Conservation (phyloP, 176 grass and related monocot genomes). For the Puya raimondii region DNA sequence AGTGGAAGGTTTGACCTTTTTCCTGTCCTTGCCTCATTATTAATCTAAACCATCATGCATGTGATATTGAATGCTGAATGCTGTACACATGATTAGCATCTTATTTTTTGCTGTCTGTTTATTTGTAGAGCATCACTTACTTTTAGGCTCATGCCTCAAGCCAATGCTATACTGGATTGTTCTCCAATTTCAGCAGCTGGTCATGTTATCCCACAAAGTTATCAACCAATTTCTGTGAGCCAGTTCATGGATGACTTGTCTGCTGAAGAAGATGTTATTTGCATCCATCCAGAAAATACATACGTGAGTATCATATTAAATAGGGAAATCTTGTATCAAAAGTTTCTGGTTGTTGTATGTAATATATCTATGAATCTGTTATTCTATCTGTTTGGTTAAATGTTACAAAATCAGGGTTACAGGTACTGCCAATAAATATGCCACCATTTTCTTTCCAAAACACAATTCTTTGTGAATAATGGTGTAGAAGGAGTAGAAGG, state of each 20-base stretch:
- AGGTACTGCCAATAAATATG: no score
- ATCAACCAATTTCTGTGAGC: constrained; percentile 55
- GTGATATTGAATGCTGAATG: not conserved
- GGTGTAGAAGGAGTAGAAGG: not conserved
- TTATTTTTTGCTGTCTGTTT: not conserved
- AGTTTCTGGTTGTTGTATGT: not conserved
- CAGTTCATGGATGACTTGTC: constrained; percentile 58
- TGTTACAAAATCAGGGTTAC: no score
- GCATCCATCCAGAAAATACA: constrained; percentile 39
- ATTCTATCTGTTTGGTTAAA: not conserved
- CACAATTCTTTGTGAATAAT: not conserved
- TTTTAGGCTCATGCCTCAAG: constrained; percentile 65
- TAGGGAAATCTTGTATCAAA: not conserved
- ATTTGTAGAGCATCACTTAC: constrained; percentile 61
- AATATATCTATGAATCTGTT: not conserved
- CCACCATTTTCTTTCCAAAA: no score
- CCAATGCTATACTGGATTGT: constrained; percentile 60
- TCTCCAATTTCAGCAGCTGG: constrained; percentile 61
- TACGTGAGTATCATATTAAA: constrained; percentile 40
- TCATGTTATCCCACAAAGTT: constrained; percentile 47
- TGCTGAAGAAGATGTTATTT: constrained; percentile 40
- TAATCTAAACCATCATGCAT: not conserved
- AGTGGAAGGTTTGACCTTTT: constrained; percentile 14
- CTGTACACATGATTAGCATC: not conserved
- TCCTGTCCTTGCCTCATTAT: constrained; percentile 6